Evolutionary conservation across 1,284 basidiomycete genomes (phyloP), one percentile per base, ranked within the genome.

Genomic region (Leccinum griseonigrum): DNA sequence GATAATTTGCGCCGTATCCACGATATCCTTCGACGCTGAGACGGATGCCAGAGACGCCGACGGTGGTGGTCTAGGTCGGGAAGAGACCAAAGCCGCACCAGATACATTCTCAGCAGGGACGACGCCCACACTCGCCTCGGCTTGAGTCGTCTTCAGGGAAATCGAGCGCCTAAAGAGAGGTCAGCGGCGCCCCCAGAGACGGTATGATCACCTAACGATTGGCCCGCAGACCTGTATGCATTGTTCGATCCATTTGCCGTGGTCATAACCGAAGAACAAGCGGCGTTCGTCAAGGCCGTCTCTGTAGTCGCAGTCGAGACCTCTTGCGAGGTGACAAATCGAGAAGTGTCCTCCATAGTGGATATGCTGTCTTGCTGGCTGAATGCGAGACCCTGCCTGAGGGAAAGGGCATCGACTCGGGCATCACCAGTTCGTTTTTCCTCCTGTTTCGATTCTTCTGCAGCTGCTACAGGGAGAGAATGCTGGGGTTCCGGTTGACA

Each of bases 181-280:
- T 67, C 14, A 65, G 18, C 22, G 32, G 11, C 32, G 11, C 2
- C 9, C 1, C 34, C 13, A 4, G 9, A 1, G 34, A 36, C 16
- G 4, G 0, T 6, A 2, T 18, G 3, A 32, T 16, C 3, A 1
- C 31, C 40, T 34, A 6, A 31, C 38, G 16, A 64, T 61, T 3
- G 18, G 69, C 66, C 59, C 56, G 26, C 11, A 10, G 36, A 11
- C 5, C 22, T 57, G 31, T 34, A 34, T 34, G 10, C 32, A 9
- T 32, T 16, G 5, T 34, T 34, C 11, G 1, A 7, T 3, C 11
- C 32, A 22, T 43, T 40, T 16, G 38, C 22, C 9, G 40, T 8
- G 5, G 26, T 16, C 38, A 40, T 5, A 40, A n/a, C 38, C 16
- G 16, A 6, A 26, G 16, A 1, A 22, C 29, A 29, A 29, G 22